A percentile compares a stretch with the other conserved stretches of the same genome.
These are phyloP conservation scores for Stemphylium lycopersici DNA, from an alignment of 2,329 filamentous ascomycete genomes.

Conservation along the genomic window DNA sequence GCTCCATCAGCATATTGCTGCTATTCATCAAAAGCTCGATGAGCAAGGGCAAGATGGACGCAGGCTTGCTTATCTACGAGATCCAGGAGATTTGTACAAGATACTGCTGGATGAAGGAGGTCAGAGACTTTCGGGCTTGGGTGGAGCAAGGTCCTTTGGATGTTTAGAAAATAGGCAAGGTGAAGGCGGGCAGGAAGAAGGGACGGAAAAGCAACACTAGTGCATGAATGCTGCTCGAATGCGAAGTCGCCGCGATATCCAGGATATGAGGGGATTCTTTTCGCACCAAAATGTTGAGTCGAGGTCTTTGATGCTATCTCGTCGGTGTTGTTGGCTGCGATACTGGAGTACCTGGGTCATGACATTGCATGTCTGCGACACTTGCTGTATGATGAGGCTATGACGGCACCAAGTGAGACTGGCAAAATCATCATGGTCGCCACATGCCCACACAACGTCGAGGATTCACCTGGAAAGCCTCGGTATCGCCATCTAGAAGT, in stretches of 20 bases:
- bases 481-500: neutral
- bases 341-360: neutral
- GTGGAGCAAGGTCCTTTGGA: constrained; percentile 22
- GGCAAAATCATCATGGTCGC: neutral
- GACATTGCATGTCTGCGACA: neutral
- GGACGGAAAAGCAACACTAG: neutral
- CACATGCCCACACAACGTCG: neutral
- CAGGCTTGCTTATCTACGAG: constrained; percentile 46
- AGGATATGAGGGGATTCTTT: neutral
- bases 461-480: neutral
- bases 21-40: constrained; percentile 50
- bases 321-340: neutral
- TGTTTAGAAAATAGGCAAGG: constrained; percentile 17
- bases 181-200: neutral
- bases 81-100: constrained; percentile 50
- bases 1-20: constrained; percentile 45
- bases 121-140: constrained; percentile 47
- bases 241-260: neutral
- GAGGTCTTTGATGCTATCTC: neutral
- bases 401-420: neutral
- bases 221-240: neutral
- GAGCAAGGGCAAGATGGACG: constrained; percentile 37
- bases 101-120: constrained; percentile 50
- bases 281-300: neutral
- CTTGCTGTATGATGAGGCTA: constrained; percentile 3